phyloP scores from a whole-genome alignment of 169 alveolate species.

The Besnoitia besnoiti region DNA sequence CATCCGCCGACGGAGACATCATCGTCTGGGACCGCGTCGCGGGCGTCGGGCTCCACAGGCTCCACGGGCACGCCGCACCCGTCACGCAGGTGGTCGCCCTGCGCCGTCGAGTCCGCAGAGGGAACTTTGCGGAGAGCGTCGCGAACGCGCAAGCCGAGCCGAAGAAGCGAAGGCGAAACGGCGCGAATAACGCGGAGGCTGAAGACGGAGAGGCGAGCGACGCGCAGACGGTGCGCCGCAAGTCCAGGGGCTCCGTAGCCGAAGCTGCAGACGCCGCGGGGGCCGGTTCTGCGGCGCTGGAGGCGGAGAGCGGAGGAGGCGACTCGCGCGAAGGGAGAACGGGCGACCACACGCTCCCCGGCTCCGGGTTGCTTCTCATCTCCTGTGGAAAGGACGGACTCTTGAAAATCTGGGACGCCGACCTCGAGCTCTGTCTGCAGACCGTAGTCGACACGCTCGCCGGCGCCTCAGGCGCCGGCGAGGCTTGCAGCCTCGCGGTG shows the following conservation, averaged over 20 bases:
- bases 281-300: no score
- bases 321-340: no score
- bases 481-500: constrained; percentile 76
- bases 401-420: constrained; percentile 86
- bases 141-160: constrained; percentile 25
- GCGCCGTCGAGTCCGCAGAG: background rate
- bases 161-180: constrained; percentile 34
- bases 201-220: background rate
- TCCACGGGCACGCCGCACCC: constrained; percentile 83
- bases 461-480: constrained; percentile 73
- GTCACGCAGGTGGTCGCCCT: constrained; percentile 75
- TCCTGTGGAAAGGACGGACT: constrained; percentile 86
- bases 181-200: background rate
- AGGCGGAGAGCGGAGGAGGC: no score
- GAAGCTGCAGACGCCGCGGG: no score
- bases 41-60: constrained; percentile 82
- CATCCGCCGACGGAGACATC: constrained; percentile 85
- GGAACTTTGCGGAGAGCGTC: background rate
- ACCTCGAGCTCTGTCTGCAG: constrained; percentile 84
- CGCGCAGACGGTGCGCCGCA: background rate
- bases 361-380: constrained; percentile 64
- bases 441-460: constrained; percentile 76
- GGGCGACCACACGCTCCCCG: background rate
- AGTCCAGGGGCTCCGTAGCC: no score
- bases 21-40: constrained; percentile 87